Evolutionary conservation across 768 basidiomycete genomes (phyloP).

Genomic region (Lactifluus pinguis): DNA sequence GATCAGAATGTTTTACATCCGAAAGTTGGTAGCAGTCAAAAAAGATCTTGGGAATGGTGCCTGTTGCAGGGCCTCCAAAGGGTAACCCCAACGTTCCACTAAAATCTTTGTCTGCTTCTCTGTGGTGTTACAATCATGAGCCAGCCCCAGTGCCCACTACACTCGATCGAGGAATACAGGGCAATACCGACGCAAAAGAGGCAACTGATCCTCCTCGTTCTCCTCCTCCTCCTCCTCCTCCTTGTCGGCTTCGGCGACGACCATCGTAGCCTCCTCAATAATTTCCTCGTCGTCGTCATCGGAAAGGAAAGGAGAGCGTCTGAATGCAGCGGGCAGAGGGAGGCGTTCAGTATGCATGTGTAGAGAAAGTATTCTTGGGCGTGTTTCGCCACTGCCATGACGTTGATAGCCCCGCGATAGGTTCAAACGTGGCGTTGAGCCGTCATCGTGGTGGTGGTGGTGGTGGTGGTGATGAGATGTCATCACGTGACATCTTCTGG

Average conservation of each 20-base stretch:
- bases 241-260: not conserved
- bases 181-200: slow-evolving; percentile 13
- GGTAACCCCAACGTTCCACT: slow-evolving; percentile 13
- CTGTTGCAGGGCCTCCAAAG: slow-evolving; percentile 2
- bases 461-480: too few species aligned
- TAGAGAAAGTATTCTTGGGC: not conserved
- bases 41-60: too few species aligned
- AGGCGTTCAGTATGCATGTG: slow-evolving; percentile 15
- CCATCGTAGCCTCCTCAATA: not conserved
- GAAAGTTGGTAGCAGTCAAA: too few species aligned
- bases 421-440: not conserved
- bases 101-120: slow-evolving; percentile 3
- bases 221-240: not conserved
- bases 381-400: too few species aligned
- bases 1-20: too few species aligned
- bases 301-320: not conserved
- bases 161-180: slow-evolving; percentile 16
- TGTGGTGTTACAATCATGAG: slow-evolving; percentile 6
- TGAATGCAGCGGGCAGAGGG: slow-evolving; percentile 13
- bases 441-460: too few species aligned
- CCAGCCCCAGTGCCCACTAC: slow-evolving; percentile 17
- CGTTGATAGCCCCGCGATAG: too few species aligned
- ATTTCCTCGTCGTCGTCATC: not conserved
- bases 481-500: slow-evolving; percentile 6
- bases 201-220: slow-evolving; percentile 4